Conservation (phyloP, 2,329 filamentous ascomycete genomes). For the Seiridium unicorne region DNA sequence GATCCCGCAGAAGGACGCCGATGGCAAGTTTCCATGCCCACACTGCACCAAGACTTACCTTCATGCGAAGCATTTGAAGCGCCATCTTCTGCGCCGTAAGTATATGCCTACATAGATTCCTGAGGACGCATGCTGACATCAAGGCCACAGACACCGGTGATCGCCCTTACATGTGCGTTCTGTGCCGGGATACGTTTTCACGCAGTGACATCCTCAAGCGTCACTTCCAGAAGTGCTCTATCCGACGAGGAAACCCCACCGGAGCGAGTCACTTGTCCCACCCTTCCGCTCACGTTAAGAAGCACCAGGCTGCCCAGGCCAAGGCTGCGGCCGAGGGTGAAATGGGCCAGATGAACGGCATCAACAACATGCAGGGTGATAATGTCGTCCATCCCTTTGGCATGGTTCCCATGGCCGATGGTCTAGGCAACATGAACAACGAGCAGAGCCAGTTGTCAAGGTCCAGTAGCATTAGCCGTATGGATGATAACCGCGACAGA, state of each 20-base stretch:
- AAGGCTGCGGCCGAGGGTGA: conserved; percentile 49
- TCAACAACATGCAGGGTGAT: conserved; percentile 57
- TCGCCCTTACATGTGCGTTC: conserved; percentile 95
- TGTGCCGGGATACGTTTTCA: conserved; percentile 97
- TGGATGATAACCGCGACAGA: conserved; percentile 58
- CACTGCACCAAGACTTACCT: conserved; percentile 98
- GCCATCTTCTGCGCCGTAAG: conserved; percentile 94
- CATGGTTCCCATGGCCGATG: conserved; percentile 55
- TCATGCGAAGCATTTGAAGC: conserved; percentile 95
- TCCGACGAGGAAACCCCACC: conserved; percentile 91
- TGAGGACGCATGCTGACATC: conserved; percentile 1
- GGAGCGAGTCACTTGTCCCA: conserved; percentile 93
- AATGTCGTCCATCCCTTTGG: conserved; percentile 57
- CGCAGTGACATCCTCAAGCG: conserved; percentile 98
- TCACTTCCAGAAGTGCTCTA: conserved; percentile 98
- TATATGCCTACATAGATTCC: conserved; percentile 25
- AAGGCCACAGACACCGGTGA: conserved; percentile 79
- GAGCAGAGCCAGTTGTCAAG: conserved; percentile 62
- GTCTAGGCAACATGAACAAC: conserved; percentile 58
- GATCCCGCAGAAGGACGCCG: conserved; percentile 91
- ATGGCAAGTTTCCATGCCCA: conserved; percentile 96
- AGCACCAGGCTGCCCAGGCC: conserved; percentile 60
- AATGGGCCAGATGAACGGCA: conserved; percentile 60
- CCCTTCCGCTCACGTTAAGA: conserved; percentile 85
- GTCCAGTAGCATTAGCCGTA: conserved; percentile 58